A percentile compares a stretch with the other conserved stretches of the same genome.
phyloP scores from a whole-genome alignment of 176 grass and related monocot genomes.

The Phyllostachys edulis region DNA sequence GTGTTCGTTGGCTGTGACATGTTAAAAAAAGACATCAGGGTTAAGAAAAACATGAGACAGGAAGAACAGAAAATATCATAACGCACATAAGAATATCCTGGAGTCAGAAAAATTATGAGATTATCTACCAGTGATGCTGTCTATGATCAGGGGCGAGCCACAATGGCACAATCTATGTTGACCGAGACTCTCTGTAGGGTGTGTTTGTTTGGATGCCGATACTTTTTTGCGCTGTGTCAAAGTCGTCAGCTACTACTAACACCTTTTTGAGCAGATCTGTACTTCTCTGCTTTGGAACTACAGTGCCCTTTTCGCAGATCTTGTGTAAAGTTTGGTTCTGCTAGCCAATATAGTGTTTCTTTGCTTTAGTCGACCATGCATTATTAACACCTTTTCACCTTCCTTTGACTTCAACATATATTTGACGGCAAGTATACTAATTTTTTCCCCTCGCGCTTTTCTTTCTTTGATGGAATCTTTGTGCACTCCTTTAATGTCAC shows the following conservation, averaged over 20 bases:
- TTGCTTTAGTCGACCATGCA: background rate
- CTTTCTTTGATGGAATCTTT: background rate
- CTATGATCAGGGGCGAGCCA: background rate
- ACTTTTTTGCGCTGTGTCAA: background rate
- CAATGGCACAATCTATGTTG: background rate
- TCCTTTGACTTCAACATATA: background rate
- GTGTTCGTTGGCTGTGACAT: conserved; percentile 50
- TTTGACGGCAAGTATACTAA: background rate
- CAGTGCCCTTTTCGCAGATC: background rate
- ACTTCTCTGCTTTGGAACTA: background rate
- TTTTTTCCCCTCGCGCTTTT: background rate
- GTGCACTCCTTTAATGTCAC: background rate
- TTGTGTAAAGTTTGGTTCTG: background rate
- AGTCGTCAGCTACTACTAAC: conserved; percentile 9
- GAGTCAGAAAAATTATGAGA: background rate
- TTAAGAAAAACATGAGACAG: background rate
- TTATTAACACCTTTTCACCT: background rate
- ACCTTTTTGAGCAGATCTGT: conserved; percentile 17
- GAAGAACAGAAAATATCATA: background rate
- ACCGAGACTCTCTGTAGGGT: background rate
- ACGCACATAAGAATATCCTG: background rate
- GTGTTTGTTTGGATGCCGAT: background rate
- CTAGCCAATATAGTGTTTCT: background rate
- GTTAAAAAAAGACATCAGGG: background rate
- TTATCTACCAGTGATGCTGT: background rate